These are phyloP conservation scores for Monilinia fructigena DNA, from an alignment of 2,329 filamentous ascomycete species.

Conservation along the genomic window DNA sequence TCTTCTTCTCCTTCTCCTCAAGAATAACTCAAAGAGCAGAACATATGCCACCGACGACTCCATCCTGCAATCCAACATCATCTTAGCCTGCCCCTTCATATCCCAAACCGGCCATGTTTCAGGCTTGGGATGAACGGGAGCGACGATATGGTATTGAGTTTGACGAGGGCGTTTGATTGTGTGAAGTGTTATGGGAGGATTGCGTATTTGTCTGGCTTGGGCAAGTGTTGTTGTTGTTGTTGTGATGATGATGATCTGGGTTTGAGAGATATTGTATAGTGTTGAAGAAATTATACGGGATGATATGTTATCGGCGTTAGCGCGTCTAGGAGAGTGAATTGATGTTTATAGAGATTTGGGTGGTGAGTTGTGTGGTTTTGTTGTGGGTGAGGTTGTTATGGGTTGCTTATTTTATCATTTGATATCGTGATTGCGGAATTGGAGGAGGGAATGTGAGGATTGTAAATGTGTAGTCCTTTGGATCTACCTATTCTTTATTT, in stretches of 20 bases:
- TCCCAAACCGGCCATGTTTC: no score
- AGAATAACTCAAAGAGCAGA: no score
- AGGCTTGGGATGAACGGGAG: background rate
- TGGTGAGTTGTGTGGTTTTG: slow-evolving; percentile 14
- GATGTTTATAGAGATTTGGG: no score
- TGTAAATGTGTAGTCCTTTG: no score
- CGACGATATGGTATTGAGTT: background rate
- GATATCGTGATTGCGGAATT: background rate
- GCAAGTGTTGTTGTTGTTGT: background rate
- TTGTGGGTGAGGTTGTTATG: background rate
- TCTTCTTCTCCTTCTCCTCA: no score
- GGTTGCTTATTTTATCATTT: background rate
- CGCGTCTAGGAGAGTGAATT: no score
- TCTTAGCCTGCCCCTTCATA: no score
- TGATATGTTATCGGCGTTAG: background rate
- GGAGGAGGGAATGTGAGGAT: no score
- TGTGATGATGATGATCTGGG: slow-evolving; percentile 6
- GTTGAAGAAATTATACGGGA: background rate
- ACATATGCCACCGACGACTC: no score
- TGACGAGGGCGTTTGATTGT: background rate
- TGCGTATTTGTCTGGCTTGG: background rate
- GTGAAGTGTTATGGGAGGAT: background rate
- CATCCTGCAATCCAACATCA: no score
- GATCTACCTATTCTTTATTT: background rate
- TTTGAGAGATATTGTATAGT: background rate